Evolutionary conservation across 1,139 yeast species (phyloP).

Genomic region (Geotrichum histeridarum): DNA sequence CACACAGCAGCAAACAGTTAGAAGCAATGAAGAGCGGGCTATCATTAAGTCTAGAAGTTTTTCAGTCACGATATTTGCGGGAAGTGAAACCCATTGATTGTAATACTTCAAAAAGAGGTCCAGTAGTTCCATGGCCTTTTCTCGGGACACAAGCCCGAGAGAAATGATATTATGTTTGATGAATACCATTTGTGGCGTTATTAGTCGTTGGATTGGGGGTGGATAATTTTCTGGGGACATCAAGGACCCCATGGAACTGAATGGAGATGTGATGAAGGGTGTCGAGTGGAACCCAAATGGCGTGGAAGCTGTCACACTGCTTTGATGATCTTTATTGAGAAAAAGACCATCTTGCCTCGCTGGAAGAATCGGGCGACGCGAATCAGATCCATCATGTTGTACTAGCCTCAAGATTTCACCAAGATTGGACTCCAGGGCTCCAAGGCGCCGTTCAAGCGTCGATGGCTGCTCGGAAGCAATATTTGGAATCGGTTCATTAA

Average conservation of each 20-base stretch:
- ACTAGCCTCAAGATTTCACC: constrained; percentile 4
- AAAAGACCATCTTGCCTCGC: background rate
- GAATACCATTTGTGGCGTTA: constrained; percentile 36
- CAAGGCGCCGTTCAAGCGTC: constrained; percentile 7
- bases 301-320: constrained; percentile 26
- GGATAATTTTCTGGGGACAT: constrained; percentile 39
- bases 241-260: constrained; percentile 43
- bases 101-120: constrained; percentile 56
- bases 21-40: constrained; percentile 52
- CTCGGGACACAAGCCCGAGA: constrained; percentile 46
- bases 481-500: background rate
- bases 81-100: constrained; percentile 76
- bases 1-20: constrained; percentile 62
- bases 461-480: background rate
- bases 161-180: constrained; percentile 45
- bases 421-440: background rate
- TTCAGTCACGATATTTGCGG: constrained; percentile 49
- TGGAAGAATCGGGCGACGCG: background rate
- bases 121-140: constrained; percentile 49
- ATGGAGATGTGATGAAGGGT: constrained; percentile 49
- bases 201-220: constrained; percentile 44
- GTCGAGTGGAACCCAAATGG: constrained; percentile 43
- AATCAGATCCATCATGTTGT: background rate
- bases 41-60: constrained; percentile 51
- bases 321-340: constrained; percentile 10